Evolutionary conservation across 2,329 filamentous ascomycete species (phyloP), one percentile per base, ranked within the genome.

Genomic region (Ceratocystis variospora): DNA sequence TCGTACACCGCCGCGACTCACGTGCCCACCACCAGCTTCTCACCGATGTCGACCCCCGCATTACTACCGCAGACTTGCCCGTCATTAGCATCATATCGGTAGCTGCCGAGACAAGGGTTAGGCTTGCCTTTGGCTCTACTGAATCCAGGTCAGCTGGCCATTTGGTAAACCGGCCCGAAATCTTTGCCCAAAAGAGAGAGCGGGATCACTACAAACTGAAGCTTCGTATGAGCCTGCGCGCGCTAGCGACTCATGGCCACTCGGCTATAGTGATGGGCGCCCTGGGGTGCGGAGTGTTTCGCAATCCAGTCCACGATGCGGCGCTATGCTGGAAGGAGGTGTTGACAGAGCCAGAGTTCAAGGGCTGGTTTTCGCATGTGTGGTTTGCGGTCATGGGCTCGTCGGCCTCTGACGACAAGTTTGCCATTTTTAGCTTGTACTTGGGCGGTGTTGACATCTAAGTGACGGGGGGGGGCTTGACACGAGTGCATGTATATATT

Each of bases 241-340:
- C 85, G 66, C 83, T 85, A 1, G 85, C 79, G n/a, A 72, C 72
- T 3, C 77, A 81, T 33, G 78, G 77, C 1, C 84, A 88, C 70
- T 76, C 79, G 25, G 77, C 80, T 69, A 74, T 90, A 7, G 82
- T 90, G 4, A 77, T 90, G 1, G 87, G 87, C 0, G 86, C 87
- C 0, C 72, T 90, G 62, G 87, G 87, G 0, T 90, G 87, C 70
- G 87, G 87, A 2, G 85, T 81, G 0, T 88, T 87, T 72, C 70
- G 70, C 0, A 87, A 89, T 72, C 87, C 87, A 7, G 78, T 78
- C 0, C 74, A 76, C 41, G 83, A 84, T 68, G 82, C 89, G n/a
- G 85, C 83, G 1, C 68, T 75, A 44, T 85, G 84, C 70, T 90
- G 86, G 79, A 72, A 76, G 33, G 80, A 84, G 70, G 84, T 88